Evolutionary conservation across 176 grass and related monocot species (phyloP), one percentile per base, ranked within the genome.

Genomic region (Cenchrus purpureus): DNA sequence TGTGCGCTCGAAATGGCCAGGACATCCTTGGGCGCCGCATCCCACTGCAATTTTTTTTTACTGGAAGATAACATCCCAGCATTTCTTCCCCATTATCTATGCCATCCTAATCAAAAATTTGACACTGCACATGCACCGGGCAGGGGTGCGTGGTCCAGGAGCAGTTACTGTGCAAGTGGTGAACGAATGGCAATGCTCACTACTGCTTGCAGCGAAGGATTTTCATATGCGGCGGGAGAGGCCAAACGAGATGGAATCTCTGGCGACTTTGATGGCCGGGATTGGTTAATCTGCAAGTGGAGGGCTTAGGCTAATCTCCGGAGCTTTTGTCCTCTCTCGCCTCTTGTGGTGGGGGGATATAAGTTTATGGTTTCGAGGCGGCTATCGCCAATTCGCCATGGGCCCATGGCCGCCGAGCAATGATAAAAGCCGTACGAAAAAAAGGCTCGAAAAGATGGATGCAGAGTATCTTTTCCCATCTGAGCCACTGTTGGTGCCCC

Each of bases 181-280:
- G 65, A 69, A 12, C 12, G 28, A 68, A 68, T 12, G 44, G 45
- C 52, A 76, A 74, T 44, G 82, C 20, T 59, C 75, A 50, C 10
- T 6, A 20, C 10, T 46, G 40, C 19, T 8, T 8, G 49, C 46
- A 40, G 69, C 70, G 78, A 56, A 45, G 56, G 65, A 80, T 65
- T 78, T 72, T 65, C n/a, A 72, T 57, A 63, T 64, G 87, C 46
- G 25, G 53, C 74, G 77, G 16, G 51, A 79, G 63, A 67, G 74
- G 79, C 84, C 89, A 87, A 90, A 87, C 77, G 74, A 90, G 84
- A 87, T 83, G 89, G 89, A 90, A 90, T 90, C 89, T 90, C 71
- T 79, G 61, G 80, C 66, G 66, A 65, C 66, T 83, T 79, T 90
- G 7, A 56, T n/a, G 52, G 51, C 32, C 10, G 48, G 42, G 73